Evolutionary conservation across 768 basidiomycete genomes (phyloP), one percentile per base, ranked within the genome.

Genomic region (Sporobolomyces roseus): DNA sequence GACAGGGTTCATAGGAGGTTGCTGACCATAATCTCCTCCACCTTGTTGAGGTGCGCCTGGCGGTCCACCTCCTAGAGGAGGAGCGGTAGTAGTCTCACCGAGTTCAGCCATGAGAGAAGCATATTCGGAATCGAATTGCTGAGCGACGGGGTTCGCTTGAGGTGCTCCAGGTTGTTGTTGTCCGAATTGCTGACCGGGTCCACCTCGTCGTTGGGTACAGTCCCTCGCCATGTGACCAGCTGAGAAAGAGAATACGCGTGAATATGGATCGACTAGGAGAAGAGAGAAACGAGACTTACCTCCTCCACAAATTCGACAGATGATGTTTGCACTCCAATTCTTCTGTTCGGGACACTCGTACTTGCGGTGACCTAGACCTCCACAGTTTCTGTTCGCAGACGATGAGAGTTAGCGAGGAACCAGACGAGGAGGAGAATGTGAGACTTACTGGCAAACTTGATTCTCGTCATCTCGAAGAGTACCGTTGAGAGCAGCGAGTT

Each of bases 401-500:
- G 17, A 17, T 41, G n/a, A n/a, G n/a, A n/a, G n/a, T 41, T 41
- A 41, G 38, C 10, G 38, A 41, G 38, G 38, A 17, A 41, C 38
- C 10, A 41, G 9, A 41, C 9, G 38, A 41, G 17, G 29, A 12
- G 29, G 38, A 25, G 33, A 23, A 23, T 16, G 12, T 23, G 4
- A 38, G n/a, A 63, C 64, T 48, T 78, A 80, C 81, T 98, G 93
- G 81, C 96, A 99, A 70, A 97, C 87, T 80, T 99, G 96, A 77
- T 98, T 98, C 82, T 99, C 96, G 78, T 99, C 96, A 77, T 99
- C 96, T 75, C 96, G 93, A 63, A 99, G 87, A 51, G 96, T 99
- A 81, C 96, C 96, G 77, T 99, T 99, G 64, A 99, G 82, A 25
- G 93, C 93, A 23, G 96, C 96, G 52, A 99, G 85, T 78, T 99